Evolutionary conservation across 2,329 filamentous ascomycete species (phyloP).

Genomic region (Passalora sequoiae): DNA sequence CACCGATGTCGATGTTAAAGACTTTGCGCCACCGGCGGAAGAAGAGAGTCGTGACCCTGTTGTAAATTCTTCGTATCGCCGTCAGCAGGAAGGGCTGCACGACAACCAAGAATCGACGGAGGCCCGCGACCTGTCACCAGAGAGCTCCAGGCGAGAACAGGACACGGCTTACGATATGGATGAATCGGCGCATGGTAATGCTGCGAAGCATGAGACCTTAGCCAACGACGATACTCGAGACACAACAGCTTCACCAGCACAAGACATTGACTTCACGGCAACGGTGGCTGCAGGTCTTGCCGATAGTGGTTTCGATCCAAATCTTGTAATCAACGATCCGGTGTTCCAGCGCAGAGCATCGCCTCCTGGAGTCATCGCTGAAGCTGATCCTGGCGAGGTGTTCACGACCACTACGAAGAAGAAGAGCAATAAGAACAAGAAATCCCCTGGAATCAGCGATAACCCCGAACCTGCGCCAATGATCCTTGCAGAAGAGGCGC

Average conservation of each 20-base stretch:
- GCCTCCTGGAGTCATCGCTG: slow-evolving; percentile 28
- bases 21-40: slow-evolving; percentile 1
- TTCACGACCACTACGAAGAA: slow-evolving; percentile 26
- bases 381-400: slow-evolving; percentile 32
- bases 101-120: background rate
- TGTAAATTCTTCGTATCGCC: too few relatives aligned
- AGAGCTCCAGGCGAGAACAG: background rate
- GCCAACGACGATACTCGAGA: background rate
- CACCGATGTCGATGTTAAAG: slow-evolving; percentile 6
- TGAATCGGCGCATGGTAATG: background rate
- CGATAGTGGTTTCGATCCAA: slow-evolving; percentile 44
- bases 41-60: background rate
- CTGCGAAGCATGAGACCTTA: background rate
- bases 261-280: slow-evolving; percentile 45
- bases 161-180: background rate
- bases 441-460: slow-evolving; percentile 3
- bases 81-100: background rate
- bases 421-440: slow-evolving; percentile 34
- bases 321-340: slow-evolving; percentile 42
- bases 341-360: slow-evolving; percentile 34
- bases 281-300: slow-evolving; percentile 44
- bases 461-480: background rate
- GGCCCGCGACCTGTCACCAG: background rate
- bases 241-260: background rate
- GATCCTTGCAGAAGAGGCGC: background rate